Base-by-base conservation (phyloP, 306 rosid species). In the Cucurbita moschata region DNA sequence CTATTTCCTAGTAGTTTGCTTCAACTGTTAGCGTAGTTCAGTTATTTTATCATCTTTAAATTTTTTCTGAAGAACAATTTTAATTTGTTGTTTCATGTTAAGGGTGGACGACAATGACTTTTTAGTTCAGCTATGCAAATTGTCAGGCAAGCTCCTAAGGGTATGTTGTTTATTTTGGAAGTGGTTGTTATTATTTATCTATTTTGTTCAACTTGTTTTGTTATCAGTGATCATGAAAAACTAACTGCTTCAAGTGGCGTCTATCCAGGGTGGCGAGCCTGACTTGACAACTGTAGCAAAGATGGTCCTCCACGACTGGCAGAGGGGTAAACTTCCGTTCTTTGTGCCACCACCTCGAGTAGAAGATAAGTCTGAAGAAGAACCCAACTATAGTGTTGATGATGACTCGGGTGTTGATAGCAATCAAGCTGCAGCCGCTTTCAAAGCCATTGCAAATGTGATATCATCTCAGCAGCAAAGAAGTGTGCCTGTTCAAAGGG, bases 221-320 rank as follows among this genome's bases (percentile, higher is more conserved):
- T 37, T 3, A 23, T 13, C 19, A 6, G 6, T 47, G 23, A 19
- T 11, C 3, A 12, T 39, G 50, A 19, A 26, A 47, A 49, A 23
- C 42, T 43, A 19, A 65, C 53, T 68, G 73, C 47, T 68, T 21
- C n/a, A 14, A 44, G 73, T 42, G 73, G 73, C 4, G 10, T 67
- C 73, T 68, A 23, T 68, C 42, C 56, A 90, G 97, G 98, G 98
- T 43, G 97, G 97, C 15, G 97, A 94, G 71, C 97, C 97, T 9
- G 98, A 90, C 81, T 85, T 89, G 83, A 89, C 76, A 80, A 94
- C 98, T 9, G 96, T 85, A 1, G 98, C 96, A 14, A 90, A 90
- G 83, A 94, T 94, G 98, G 72, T 90, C 38, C 97, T 90, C 49
- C 98, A 94, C 50, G 98, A 94, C 75, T 90, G 97, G 97, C 97